Percentiles rank a stretch among this genome's conserved stretches.
Evolutionary conservation across 2,329 filamentous ascomycete species (phyloP).

Genomic region (Colletotrichum sidae): DNA sequence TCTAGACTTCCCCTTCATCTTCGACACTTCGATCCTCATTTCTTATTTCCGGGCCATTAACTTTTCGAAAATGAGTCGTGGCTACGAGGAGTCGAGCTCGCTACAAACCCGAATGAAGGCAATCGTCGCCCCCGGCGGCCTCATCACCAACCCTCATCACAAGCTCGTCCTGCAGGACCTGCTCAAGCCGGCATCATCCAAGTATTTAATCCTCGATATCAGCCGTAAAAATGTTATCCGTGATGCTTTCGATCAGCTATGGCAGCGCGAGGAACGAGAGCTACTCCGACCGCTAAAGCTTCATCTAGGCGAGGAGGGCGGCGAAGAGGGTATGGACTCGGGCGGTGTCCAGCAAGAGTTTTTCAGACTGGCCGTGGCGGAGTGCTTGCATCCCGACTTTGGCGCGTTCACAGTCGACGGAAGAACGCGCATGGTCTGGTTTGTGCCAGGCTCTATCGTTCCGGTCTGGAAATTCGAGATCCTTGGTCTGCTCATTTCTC

Average conservation of each 20-base stretch:
- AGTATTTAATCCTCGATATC: conserved; percentile 78
- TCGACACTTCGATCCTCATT: conserved; percentile 77
- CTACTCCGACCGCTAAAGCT: conserved; percentile 89
- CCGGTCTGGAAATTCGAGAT: conserved; percentile 92
- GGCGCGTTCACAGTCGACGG: conserved; percentile 85
- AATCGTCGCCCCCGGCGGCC: conserved; percentile 64
- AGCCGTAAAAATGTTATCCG: conserved; percentile 74
- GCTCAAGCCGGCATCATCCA: conserved; percentile 74
- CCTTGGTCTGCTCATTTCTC: conserved; percentile 85
- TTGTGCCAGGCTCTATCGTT: conserved; percentile 83
- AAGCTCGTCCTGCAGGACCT: conserved; percentile 71
- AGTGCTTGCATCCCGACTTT: conserved; percentile 82
- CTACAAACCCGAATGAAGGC: conserved; percentile 67
- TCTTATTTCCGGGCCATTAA: conserved; percentile 91
- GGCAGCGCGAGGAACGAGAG: conserved; percentile 85
- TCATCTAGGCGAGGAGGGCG: conserved; percentile 81
- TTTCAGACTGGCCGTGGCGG: conserved; percentile 84
- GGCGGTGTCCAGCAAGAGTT: conserved; percentile 98
- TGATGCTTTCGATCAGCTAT: conserved; percentile 88
- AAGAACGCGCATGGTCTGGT: conserved; percentile 86
- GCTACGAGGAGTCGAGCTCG: conserved; percentile 77
- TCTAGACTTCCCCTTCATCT: conserved; percentile 84
- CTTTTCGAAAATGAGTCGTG: conserved; percentile 84
- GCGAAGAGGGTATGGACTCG: conserved; percentile 91
- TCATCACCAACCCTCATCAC: conserved; percentile 68